Evolutionary conservation across 208 protist genomes (phyloP).

Genomic region (Phytomonas serpens): DNA sequence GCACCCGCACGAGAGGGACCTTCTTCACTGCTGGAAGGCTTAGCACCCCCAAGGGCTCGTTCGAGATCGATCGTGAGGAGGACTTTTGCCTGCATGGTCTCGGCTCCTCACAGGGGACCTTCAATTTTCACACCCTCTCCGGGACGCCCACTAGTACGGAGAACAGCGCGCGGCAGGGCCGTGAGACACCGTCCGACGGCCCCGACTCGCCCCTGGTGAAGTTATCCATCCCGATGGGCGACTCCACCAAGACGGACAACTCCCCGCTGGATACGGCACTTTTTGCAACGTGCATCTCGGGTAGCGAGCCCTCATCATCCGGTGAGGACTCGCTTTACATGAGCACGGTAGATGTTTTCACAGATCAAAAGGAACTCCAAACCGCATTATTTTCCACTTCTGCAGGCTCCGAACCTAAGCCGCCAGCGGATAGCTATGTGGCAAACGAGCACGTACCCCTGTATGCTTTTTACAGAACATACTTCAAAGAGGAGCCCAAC

Average conservation of each 20-base stretch:
- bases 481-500: not conserved
- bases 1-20: not conserved
- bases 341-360: not conserved
- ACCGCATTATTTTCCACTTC: not conserved
- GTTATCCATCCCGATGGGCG: not conserved
- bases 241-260: not conserved
- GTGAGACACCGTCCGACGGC: not conserved
- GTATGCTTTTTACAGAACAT: not conserved
- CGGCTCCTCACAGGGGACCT: not conserved
- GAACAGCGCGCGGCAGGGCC: not conserved
- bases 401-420: not conserved
- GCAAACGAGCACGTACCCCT: not conserved
- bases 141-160: not conserved
- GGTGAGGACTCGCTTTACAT: not conserved
- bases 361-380: not conserved
- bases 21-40: not conserved
- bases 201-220: not conserved
- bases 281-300: not conserved
- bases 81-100: not conserved
- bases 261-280: not conserved
- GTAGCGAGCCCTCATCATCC: not conserved
- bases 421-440: not conserved
- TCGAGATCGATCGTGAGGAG: not conserved
- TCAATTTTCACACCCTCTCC: not conserved
- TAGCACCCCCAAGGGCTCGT: not conserved